Percentiles rank a stretch among this genome's conserved stretches.
phyloP scores from a whole-genome alignment of 2,329 filamentous ascomycete species.

The Clonostachys sp. region DNA sequence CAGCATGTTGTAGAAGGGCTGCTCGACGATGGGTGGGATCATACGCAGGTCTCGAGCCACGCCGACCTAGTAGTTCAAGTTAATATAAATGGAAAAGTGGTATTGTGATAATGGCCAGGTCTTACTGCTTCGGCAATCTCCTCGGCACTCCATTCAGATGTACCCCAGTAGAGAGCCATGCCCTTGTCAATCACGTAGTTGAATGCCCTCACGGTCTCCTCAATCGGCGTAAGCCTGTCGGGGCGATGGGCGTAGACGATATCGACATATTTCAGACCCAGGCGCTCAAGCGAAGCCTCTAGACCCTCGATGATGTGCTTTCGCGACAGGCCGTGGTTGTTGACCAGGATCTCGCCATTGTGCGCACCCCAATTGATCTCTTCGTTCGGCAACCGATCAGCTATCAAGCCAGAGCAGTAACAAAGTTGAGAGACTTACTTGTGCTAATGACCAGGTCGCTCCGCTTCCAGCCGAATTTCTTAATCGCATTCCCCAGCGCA shows the following conservation, averaged over 20 bases:
- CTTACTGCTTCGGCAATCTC: constrained; percentile 57
- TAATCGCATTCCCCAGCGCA: constrained; percentile 59
- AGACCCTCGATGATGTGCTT: constrained; percentile 60
- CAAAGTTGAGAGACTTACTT: constrained; percentile 27
- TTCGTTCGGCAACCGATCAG: background rate
- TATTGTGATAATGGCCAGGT: background rate
- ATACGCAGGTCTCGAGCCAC: constrained; percentile 56
- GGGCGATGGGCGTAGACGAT: constrained; percentile 67
- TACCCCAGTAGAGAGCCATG: constrained; percentile 70
- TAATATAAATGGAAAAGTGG: background rate
- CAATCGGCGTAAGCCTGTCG: constrained; percentile 64
- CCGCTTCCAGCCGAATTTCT: constrained; percentile 55
- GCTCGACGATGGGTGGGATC: constrained; percentile 61
- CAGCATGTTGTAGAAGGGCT: constrained; percentile 65
- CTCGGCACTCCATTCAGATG: constrained; percentile 65
- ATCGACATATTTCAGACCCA: constrained; percentile 59
- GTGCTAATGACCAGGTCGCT: constrained; percentile 56
- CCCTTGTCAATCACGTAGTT: constrained; percentile 66
- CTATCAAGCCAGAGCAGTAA: background rate
- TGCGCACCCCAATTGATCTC: constrained; percentile 62
- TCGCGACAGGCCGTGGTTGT: constrained; percentile 61
- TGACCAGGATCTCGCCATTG: constrained; percentile 57
- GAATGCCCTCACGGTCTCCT: constrained; percentile 67
- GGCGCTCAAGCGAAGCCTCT: constrained; percentile 49
- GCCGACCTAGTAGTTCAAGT: constrained; percentile 27